Evolutionary conservation across 306 rosid genomes (phyloP).

Genomic region (Chamaecrista fasciculata): DNA sequence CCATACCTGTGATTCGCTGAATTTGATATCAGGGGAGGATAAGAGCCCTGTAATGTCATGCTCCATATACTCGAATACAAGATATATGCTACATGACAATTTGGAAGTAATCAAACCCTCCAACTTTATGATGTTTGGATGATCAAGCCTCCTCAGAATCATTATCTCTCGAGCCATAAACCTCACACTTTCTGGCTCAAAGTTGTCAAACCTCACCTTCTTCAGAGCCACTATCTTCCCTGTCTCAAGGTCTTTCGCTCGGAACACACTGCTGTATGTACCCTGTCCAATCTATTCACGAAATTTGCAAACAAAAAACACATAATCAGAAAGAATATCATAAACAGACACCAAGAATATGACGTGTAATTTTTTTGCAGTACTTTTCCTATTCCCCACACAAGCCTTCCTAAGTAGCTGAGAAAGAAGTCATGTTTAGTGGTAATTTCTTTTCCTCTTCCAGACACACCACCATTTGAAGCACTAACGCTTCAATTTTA

Average conservation of each 20-base stretch:
- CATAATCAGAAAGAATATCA: constrained; percentile 10
- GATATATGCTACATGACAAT: constrained; percentile 75
- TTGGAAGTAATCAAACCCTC: constrained; percentile 83
- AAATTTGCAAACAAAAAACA: not conserved
- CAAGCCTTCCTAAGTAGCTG: not conserved
- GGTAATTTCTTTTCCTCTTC: too few species aligned
- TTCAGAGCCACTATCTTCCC: constrained; percentile 86
- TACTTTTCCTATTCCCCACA: not conserved
- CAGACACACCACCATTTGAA: not conserved
- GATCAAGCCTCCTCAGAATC: constrained; percentile 82
- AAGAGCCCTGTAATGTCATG: constrained; percentile 88
- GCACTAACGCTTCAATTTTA: not conserved
- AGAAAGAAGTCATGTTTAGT: not conserved
- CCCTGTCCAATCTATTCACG: constrained; percentile 83
- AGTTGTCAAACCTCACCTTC: constrained; percentile 90
- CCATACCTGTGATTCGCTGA: constrained; percentile 77
- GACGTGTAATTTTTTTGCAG: not conserved
- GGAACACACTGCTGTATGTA: constrained; percentile 84
- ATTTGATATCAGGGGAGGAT: constrained; percentile 70
- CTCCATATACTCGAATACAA: constrained; percentile 94
- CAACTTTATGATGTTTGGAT: constrained; percentile 72
- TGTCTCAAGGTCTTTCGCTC: constrained; percentile 72
- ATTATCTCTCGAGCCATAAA: constrained; percentile 90
- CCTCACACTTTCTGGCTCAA: constrained; percentile 90
- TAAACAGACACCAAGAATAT: too few species aligned